Evolutionary conservation across 352 stramenopile species (phyloP).

Genomic region (Blastocystis sp.): DNA sequence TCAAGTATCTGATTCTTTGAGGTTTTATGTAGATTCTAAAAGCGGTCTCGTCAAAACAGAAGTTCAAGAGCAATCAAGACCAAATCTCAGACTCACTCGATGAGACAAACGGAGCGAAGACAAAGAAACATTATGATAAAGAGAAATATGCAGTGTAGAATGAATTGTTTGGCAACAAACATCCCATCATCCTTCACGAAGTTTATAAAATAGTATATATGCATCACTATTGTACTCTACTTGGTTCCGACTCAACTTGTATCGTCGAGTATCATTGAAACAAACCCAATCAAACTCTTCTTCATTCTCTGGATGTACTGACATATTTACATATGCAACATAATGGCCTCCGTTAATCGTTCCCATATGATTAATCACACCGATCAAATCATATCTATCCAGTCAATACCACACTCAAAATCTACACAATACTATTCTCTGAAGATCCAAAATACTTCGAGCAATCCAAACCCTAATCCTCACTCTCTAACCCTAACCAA

Average conservation of each 20-base stretch:
- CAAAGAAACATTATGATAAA: conserved; percentile 46
- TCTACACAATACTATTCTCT: background rate
- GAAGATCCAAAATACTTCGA: conserved; percentile 35
- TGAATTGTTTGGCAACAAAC: background rate
- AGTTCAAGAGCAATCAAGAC: conserved; percentile 22
- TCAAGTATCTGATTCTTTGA: conserved; percentile 68
- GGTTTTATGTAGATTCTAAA: conserved; percentile 63
- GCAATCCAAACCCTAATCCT: conserved; percentile 65
- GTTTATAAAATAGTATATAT: conserved; percentile 45
- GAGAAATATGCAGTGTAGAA: conserved; percentile 27
- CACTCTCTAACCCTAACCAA: conserved; percentile 70
- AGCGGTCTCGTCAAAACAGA: conserved; percentile 55
- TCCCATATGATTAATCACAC: conserved; percentile 74
- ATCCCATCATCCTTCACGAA: background rate
- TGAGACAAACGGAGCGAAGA: background rate
- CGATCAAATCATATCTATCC: conserved; percentile 74
- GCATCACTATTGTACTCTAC: conserved; percentile 26
- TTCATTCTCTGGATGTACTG: background rate
- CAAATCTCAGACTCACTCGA: background rate
- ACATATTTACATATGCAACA: conserved; percentile 68
- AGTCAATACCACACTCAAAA: conserved; percentile 55
- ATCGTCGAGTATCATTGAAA: background rate
- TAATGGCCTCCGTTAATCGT: conserved; percentile 75
- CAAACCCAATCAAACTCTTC: background rate
- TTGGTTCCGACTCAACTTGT: background rate